phyloP scores from a whole-genome alignment of 2,329 filamentous ascomycete species.

The Fusarium incarnatum region DNA sequence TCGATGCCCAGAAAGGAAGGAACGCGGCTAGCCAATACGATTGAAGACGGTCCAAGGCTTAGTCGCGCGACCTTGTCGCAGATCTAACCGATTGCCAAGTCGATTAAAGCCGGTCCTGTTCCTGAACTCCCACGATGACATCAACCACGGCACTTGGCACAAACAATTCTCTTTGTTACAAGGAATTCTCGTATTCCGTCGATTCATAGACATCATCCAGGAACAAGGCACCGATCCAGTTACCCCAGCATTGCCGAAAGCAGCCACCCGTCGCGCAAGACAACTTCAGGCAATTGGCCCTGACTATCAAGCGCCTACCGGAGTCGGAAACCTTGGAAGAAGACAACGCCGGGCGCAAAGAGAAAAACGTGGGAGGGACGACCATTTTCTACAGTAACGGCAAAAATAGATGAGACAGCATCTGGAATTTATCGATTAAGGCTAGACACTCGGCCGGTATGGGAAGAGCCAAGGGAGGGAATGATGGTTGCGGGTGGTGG shows the following conservation, averaged over 20 bases:
- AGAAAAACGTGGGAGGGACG: neutral
- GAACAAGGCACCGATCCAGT: constrained; percentile 1
- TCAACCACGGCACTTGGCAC: neutral
- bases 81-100: neutral
- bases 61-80: neutral
- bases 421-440: neutral
- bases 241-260: constrained; percentile 10
- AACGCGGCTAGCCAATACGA: neutral
- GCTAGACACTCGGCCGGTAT: neutral
- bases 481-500: constrained; percentile 32
- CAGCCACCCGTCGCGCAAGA: constrained; percentile 9
- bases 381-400: too few species aligned
- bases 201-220: neutral
- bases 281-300: constrained; percentile 16
- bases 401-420: neutral
- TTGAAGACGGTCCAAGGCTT: too few species aligned
- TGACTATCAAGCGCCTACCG: constrained; percentile 15
- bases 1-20: neutral
- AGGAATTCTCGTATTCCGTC: neutral
- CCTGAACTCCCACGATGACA: neutral
- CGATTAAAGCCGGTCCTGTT: neutral
- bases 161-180: neutral
- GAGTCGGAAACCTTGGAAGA: neutral
- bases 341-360: constrained; percentile 1
- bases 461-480: constrained; percentile 1